Evolutionary conservation across 371 early-diverging fungal genomes (phyloP), one percentile per base, ranked within the genome.

Genomic region (Umbelopsis sp.): DNA sequence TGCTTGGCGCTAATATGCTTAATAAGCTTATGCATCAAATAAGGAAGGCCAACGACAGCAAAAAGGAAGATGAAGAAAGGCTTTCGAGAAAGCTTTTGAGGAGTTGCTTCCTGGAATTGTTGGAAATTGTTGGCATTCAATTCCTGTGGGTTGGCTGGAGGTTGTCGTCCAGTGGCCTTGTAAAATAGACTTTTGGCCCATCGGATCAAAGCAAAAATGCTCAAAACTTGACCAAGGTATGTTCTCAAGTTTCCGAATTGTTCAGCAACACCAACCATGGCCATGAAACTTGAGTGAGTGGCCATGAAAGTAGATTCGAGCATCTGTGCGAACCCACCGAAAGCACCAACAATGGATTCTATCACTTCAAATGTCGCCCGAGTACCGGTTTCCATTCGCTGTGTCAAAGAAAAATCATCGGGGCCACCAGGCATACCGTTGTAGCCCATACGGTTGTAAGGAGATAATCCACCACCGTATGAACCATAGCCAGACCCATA

Each of bases 311-410:
- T 98, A 0, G 96, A 95, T 65, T 97, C 99, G 24, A 99, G 87
- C 99, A 99, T 97, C 70, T 96, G 96, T 10, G 97, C 91, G 80
- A 98, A 95, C 6, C 98, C 98, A 18, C 95, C 96, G 86, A 98
- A 97, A 0, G 98, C 94, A 51, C 95, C 93, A 4, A 98, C 98
- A 52, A 98, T 88, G 12, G 91, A 89, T 71, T 96, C 96, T 44
- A 98, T 91, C 35, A 94, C 80, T 77, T 95, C 93, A 76, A 98
- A 98, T 0, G 98, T 92, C 22, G 94, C 85, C 41, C 93, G 92
- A 0, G 97, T 94, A 25, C 91, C 93, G 52, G 92, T 90, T 74
- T 95, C 97, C 85, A 96, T 91, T 44, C 89, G 90, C 63, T 91
- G 92, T 22, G 94, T 88, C 10, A 94, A 73, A 22, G 92, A 81